Base-by-base conservation (phyloP, 345 rosid species). In the Citrus maxima region DNA sequence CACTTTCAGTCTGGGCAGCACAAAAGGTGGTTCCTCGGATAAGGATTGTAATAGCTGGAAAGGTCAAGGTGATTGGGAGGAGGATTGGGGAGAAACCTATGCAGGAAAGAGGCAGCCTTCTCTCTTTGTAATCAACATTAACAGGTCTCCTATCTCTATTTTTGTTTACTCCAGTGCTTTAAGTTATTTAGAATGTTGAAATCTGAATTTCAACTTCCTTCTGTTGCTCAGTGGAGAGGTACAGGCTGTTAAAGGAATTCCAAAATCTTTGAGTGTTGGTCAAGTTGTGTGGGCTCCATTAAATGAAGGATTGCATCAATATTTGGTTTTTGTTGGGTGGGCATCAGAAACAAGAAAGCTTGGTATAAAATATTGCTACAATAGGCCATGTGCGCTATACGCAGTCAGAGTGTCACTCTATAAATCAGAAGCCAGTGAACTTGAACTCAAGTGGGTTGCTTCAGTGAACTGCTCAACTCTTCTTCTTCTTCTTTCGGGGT, bases 1-100 rank as follows among this genome's bases (percentile, higher is more conserved):
- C 73, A 85, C 83, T 9, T 94, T 94, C 82, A 82, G 84, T 85
- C 55, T 73, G 6, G 95, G 97, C 74, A 92, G 87, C 81, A 87
- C 79, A 80, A 90, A 86, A 84, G 83, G 80, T 25, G 84, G 84
- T 58, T 81, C 89, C 54, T 74, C 78, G 38, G 95, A 89, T 19
- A 93, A 87, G 68, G 95, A 93, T 66, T 25, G 78, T 75, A 85
- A 83, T 72, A 87, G 86, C 92, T 96, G 99, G 99, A 92, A 89
- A 85, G 98, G 94, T 80, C 94, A 87, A 85, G 99, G 99, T 60
- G 97, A 96, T 84, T 94, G 95, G 96, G 95, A 93, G 84, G 99
- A 93, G 85, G 94, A 88, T 34, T 95, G 98, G 99, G 99, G 99
- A 58, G 99, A 96, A 89, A 90, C 90, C 55, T 96, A 94, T 76